These are phyloP conservation scores for Candida wancherniae DNA, from an alignment of 805 yeast species.

Conservation along the genomic window DNA sequence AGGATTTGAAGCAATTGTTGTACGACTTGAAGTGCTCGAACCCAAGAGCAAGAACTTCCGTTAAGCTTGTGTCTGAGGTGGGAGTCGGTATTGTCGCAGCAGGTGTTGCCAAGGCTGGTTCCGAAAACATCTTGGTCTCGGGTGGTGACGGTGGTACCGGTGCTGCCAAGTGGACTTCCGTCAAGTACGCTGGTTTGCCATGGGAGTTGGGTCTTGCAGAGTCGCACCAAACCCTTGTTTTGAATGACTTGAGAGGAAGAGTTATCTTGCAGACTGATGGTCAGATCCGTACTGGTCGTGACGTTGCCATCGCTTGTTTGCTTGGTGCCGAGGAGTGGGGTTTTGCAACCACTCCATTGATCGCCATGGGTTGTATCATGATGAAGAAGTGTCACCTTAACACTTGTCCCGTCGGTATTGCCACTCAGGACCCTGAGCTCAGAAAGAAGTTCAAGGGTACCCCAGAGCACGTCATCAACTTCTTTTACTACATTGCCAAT, in stretches of 20 bases:
- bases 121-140: conserved; percentile 90
- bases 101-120: conserved; percentile 98
- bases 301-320: conserved; percentile 91
- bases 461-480: conserved; percentile 97
- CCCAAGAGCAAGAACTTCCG: conserved; percentile 96
- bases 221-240: conserved; percentile 93
- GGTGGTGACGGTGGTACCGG: conserved; percentile 99
- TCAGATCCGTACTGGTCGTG: conserved; percentile 94
- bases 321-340: conserved; percentile 99
- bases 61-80: conserved; percentile 93
- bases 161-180: conserved; percentile 97
- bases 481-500: conserved; percentile 90
- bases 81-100: conserved; percentile 99
- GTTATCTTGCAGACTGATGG: conserved; percentile 98
- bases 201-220: conserved; percentile 99
- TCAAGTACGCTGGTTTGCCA: conserved; percentile 95
- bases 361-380: conserved; percentile 96
- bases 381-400: conserved; percentile 89
- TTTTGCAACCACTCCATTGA: conserved; percentile 93
- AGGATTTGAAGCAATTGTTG: conserved; percentile 93
- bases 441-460: conserved; percentile 92
- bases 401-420: conserved; percentile 97
- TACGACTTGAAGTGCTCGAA: conserved; percentile 95
- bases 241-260: conserved; percentile 93
- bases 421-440: conserved; percentile 94